Evolutionary conservation across 78 protist genomes (phyloP).

Genomic region (Mastigamoeba balamuthi): DNA sequence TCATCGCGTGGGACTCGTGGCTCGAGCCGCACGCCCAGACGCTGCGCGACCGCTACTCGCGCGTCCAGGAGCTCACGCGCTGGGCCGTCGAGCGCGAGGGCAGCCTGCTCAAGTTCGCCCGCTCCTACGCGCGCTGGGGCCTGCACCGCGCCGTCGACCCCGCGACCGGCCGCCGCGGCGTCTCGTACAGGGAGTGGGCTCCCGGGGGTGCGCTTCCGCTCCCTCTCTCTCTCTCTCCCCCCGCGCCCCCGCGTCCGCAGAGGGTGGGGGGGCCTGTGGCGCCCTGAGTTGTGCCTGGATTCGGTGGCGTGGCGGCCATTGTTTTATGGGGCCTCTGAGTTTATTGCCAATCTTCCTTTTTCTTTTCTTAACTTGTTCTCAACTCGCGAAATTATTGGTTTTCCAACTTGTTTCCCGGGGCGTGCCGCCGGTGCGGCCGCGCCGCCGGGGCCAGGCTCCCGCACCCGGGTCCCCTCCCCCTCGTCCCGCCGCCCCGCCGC

Average conservation of each 20-base stretch:
- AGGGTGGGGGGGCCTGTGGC: too few relatives aligned
- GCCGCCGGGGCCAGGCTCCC: too few relatives aligned
- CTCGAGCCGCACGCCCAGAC: constrained; percentile 32
- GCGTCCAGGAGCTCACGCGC: not conserved
- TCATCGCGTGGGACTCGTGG: constrained; percentile 39
- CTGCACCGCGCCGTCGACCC: constrained; percentile 9
- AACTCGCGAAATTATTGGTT: not conserved
- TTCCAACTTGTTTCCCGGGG: too few relatives aligned
- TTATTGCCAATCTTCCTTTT: constrained; percentile 12
- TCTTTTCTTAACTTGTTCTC: too few relatives aligned
- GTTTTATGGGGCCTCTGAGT: constrained; percentile 34
- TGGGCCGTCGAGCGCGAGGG: constrained; percentile 26
- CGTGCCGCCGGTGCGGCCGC: too few relatives aligned
- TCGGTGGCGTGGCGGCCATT: too few relatives aligned
- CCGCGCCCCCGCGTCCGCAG: too few relatives aligned
- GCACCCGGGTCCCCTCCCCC: too few relatives aligned
- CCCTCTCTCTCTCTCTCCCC: too few relatives aligned
- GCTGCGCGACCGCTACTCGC: not conserved
- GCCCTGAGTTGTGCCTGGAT: too few relatives aligned
- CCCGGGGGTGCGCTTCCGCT: constrained; percentile 26
- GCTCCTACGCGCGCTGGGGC: constrained; percentile 49
- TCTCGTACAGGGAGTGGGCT: constrained; percentile 45
- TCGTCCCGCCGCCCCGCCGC: too few relatives aligned
- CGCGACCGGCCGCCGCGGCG: constrained; percentile 1
- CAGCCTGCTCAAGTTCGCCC: constrained; percentile 27